These are phyloP conservation scores for Hypoxylon lenormandii DNA, from an alignment of 495 filamentous ascomycete species.

Conservation along the genomic window DNA sequence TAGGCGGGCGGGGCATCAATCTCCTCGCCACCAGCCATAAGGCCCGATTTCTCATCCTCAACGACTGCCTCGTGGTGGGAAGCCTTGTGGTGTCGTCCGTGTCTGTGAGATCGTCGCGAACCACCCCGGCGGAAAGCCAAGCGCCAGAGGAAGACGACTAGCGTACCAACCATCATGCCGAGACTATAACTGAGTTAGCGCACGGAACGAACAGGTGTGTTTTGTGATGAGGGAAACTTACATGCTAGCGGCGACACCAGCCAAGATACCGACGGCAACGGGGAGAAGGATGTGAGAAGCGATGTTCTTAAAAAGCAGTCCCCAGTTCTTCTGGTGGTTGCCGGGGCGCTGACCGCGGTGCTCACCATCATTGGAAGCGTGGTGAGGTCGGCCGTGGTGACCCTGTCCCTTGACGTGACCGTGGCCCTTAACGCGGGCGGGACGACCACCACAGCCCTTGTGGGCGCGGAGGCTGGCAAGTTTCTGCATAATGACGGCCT, in stretches of 20 bases:
- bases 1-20: conserved; percentile 57
- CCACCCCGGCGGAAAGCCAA: conserved; percentile 49
- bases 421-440: conserved; percentile 12
- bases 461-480: conserved; percentile 43
- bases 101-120: conserved; percentile 45
- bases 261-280: conserved; percentile 63
- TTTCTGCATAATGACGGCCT: conserved; percentile 56
- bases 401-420: conserved; percentile 23
- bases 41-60: conserved; percentile 59
- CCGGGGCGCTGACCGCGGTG: conserved; percentile 12
- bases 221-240: conserved; percentile 45
- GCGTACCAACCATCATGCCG: conserved; percentile 64
- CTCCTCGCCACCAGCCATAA: conserved; percentile 56
- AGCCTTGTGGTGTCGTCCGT: conserved; percentile 47
- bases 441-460: conserved; percentile 47
- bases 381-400: conserved; percentile 14
- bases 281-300: conserved; percentile 65
- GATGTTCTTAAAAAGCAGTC: conserved; percentile 59
- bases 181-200: conserved; percentile 50
- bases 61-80: conserved; percentile 47
- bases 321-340: conserved; percentile 54
- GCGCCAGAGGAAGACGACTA: conserved; percentile 62
- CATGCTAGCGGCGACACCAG: conserved; percentile 66
- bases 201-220: not conserved
- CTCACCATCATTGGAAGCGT: conserved; percentile 3